Evolutionary conservation across 1,284 basidiomycete genomes (phyloP).

Genomic region (Cryptococcus deneoformans): DNA sequence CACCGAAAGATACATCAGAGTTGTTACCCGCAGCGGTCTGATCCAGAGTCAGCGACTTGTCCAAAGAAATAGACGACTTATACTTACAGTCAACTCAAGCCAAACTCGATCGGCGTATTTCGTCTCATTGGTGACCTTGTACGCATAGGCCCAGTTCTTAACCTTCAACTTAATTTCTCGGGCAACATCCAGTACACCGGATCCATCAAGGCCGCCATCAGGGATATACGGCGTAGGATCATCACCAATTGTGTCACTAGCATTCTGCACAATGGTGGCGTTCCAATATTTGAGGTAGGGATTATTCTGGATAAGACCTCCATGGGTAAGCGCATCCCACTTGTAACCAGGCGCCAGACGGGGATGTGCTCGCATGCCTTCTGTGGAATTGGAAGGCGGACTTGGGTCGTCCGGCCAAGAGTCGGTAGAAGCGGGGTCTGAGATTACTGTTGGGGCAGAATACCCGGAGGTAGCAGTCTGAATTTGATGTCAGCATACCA

Average conservation of each 20-base stretch:
- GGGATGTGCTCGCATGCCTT: conserved; percentile 67
- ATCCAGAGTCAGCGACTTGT: background rate
- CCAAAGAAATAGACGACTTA: background rate
- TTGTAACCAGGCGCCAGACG: conserved; percentile 88
- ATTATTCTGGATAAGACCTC: conserved; percentile 70
- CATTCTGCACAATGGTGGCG: conserved; percentile 87
- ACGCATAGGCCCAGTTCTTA: conserved; percentile 91
- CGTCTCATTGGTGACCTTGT: conserved; percentile 84
- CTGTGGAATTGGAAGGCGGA: conserved; percentile 58
- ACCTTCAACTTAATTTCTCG: conserved; percentile 85
- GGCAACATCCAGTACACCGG: conserved; percentile 90
- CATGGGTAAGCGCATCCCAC: conserved; percentile 74
- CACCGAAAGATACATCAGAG: conserved; percentile 60
- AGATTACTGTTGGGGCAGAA: conserved; percentile 66
- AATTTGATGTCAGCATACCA: conserved; percentile 3
- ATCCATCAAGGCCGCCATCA: conserved; percentile 65
- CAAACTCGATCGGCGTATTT: conserved; percentile 78
- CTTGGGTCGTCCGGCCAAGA: conserved; percentile 76
- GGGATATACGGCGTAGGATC: conserved; percentile 67
- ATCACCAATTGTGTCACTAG: conserved; percentile 63
- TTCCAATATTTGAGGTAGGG: conserved; percentile 91
- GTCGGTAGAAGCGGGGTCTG: conserved; percentile 54
- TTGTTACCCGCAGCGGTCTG: conserved; percentile 42
- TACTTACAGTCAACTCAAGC: conserved; percentile 65
- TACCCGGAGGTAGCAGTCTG: conserved; percentile 79